These are phyloP conservation scores for Aspergillus fumigatiaffinis DNA, from an alignment of 2,329 filamentous ascomycete species.

Conservation along the genomic window DNA sequence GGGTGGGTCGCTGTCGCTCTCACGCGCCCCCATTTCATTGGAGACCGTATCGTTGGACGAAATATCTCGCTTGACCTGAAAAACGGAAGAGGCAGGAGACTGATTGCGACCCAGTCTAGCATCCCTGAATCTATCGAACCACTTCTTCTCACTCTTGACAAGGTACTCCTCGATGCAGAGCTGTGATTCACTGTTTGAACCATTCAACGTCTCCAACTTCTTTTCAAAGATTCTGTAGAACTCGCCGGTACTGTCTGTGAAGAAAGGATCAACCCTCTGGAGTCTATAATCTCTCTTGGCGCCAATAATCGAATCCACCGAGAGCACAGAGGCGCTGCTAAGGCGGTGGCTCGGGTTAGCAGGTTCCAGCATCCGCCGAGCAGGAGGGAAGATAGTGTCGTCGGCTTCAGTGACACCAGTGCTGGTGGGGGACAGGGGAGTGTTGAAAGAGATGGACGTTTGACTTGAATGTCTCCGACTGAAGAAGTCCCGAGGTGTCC, in stretches of 20 bases:
- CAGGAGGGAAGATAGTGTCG: conserved; percentile 28
- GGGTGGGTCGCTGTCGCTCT: conserved; percentile 33
- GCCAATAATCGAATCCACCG: conserved; percentile 55
- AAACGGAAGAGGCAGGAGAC: conserved; percentile 35
- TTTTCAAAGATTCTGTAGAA: conserved; percentile 58
- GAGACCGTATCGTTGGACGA: conserved; percentile 40
- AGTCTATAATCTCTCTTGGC: conserved; percentile 60
- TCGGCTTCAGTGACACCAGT: conserved; percentile 30
- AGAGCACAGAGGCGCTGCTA: conserved; percentile 47
- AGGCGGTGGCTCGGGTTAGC: conserved; percentile 30
- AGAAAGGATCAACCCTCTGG: conserved; percentile 64
- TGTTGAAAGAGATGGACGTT: conserved; percentile 17
- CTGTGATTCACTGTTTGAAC: conserved; percentile 54
- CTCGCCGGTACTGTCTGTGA: conserved; percentile 61
- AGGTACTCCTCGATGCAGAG: conserved; percentile 65
- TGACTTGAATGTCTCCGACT: conserved; percentile 25
- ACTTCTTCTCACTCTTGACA: conserved; percentile 62
- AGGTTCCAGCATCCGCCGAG: conserved; percentile 19
- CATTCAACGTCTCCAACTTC: conserved; percentile 53
- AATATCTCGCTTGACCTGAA: conserved; percentile 27
- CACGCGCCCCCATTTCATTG: conserved; percentile 31
- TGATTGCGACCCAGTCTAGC: conserved; percentile 54
- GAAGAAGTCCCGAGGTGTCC: conserved; percentile 15
- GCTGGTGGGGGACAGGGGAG: conserved; percentile 21
- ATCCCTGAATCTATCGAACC: conserved; percentile 58